Conservation (phyloP, 352 stramenopile genomes). For the Phytophthora colocasiae region DNA sequence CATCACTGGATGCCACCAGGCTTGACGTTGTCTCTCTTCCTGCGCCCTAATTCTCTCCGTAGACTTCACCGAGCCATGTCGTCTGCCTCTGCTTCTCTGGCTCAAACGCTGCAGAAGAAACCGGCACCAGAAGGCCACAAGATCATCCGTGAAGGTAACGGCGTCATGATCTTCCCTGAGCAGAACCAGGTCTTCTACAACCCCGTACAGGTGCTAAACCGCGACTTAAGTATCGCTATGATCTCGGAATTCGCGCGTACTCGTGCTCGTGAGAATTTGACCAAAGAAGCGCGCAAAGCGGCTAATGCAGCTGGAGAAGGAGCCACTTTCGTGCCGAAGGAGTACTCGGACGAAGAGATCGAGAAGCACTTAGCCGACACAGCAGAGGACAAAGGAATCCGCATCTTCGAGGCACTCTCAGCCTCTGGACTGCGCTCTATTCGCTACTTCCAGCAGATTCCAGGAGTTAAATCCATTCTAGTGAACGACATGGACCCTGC, state of each 20-base stretch:
- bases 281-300: conserved; percentile 77
- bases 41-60: not conserved
- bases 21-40: conserved; percentile 7
- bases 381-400: conserved; percentile 90
- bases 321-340: conserved; percentile 49
- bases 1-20: conserved; percentile 27
- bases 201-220: conserved; percentile 97
- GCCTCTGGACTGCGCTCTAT: conserved; percentile 98
- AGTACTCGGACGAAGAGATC: conserved; percentile 77
- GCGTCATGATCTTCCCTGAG: conserved; percentile 92
- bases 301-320: conserved; percentile 43
- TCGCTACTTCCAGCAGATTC: conserved; percentile 99
- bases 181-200: conserved; percentile 95
- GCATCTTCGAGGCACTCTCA: conserved; percentile 98
- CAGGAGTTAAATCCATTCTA: conserved; percentile 96
- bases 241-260: conserved; percentile 97
- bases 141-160: conserved; percentile 91
- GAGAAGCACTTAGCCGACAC: conserved; percentile 65
- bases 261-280: conserved; percentile 73
- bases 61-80: conserved; percentile 34
- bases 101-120: conserved; percentile 72
- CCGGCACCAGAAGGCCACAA: conserved; percentile 71
- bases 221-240: conserved; percentile 98
- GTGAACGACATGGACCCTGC: conserved; percentile 99
- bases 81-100: conserved; percentile 57